phyloP scores from a whole-genome alignment of 768 basidiomycete species.

The Leccinum barrowsii region DNA sequence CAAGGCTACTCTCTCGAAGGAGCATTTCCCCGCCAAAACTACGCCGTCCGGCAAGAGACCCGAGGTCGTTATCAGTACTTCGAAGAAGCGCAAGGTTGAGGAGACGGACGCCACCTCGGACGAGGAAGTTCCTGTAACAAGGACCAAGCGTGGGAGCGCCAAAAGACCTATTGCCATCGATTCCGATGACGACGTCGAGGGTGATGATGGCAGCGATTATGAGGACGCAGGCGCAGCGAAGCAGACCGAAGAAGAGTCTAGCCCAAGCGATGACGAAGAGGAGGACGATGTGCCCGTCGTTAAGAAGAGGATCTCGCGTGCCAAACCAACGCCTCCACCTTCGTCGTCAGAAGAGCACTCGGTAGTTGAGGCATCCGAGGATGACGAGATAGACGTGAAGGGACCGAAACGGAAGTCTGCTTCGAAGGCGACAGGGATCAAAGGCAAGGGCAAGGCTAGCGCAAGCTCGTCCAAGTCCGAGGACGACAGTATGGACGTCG shows the following conservation, averaged over 20 bases:
- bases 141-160: constrained; percentile 34
- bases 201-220: constrained; percentile 25
- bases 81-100: constrained; percentile 19
- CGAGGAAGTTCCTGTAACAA: constrained; percentile 36
- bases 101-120: constrained; percentile 23
- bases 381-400: constrained; percentile 28
- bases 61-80: constrained; percentile 54
- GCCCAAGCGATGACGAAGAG: constrained; percentile 20
- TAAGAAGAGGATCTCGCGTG: constrained; percentile 20
- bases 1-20: constrained; percentile 13
- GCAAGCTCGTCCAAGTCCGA: constrained; percentile 35
- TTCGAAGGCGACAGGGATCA: constrained; percentile 22
- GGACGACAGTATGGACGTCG: constrained; percentile 55
- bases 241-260: constrained; percentile 35
- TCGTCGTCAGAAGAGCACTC: constrained; percentile 32
- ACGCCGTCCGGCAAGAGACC: constrained; percentile 41
- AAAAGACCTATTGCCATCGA: constrained; percentile 42
- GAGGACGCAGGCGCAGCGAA: constrained; percentile 34
- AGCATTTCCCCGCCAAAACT: constrained; percentile 26
- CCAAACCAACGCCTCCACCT: constrained; percentile 28
- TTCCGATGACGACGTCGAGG: constrained; percentile 50
- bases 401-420: constrained; percentile 30
- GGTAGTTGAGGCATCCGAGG: constrained; percentile 21
- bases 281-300: constrained; percentile 18
- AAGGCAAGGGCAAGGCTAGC: constrained; percentile 23